Percentiles rank a stretch among this genome's conserved stretches.
Conservation (phyloP, 2,329 filamentous ascomycete species). For the Sodiomyces alkalinus region DNA sequence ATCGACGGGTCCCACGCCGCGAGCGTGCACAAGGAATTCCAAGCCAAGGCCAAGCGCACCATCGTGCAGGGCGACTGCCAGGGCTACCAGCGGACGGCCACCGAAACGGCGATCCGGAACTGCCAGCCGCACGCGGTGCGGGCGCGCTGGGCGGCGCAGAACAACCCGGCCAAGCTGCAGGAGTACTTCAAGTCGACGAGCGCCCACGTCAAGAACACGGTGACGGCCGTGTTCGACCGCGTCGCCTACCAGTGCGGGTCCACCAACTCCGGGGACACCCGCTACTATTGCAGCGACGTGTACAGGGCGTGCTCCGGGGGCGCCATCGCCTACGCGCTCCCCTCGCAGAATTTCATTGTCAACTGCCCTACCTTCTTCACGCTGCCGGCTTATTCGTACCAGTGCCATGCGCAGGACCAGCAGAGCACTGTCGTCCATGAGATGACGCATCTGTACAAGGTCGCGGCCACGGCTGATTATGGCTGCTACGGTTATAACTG, state of each 20-base stretch:
- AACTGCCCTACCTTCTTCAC: constrained; percentile 9
- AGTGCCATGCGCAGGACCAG: constrained; percentile 38
- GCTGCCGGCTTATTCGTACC: constrained; percentile 29
- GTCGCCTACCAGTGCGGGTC: constrained; percentile 40
- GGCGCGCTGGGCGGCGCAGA: constrained; percentile 1
- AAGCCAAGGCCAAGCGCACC: constrained; percentile 26
- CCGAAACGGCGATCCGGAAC: constrained; percentile 31
- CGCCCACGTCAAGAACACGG: constrained; percentile 19
- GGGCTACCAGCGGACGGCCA: constrained; percentile 22
- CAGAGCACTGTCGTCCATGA: constrained; percentile 52
- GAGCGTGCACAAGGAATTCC: constrained; percentile 26
- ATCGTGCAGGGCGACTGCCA: constrained; percentile 34
- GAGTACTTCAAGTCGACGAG: constrained; percentile 50
- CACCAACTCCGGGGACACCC: constrained; percentile 28
- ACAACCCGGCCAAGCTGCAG: constrained; percentile 21
- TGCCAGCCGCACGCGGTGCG: constrained; percentile 32
- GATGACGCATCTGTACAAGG: constrained; percentile 42
- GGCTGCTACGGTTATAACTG: constrained; percentile 40
- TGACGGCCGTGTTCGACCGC: constrained; percentile 31
- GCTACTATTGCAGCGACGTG: constrained; percentile 43
- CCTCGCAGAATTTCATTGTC: neutral
- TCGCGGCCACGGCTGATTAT: constrained; percentile 31
- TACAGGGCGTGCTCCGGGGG: constrained; percentile 14
- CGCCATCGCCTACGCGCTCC: neutral
- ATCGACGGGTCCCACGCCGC: constrained; percentile 39